Base-by-base conservation (phyloP, 306 rosid species). In the Acmispon strigosus region DNA sequence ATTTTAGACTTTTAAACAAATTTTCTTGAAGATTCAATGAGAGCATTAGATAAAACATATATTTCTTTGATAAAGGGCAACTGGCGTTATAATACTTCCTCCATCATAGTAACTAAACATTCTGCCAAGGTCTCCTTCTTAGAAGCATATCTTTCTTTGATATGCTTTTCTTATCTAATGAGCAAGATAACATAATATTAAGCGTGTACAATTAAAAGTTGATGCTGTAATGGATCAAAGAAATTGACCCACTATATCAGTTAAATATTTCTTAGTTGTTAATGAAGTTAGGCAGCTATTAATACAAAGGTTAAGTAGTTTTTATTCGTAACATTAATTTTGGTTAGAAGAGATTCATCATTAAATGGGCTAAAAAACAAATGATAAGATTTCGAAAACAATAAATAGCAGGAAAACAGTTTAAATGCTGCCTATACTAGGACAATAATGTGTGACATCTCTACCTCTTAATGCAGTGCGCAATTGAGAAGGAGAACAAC, bases 401-500 rank as follows among this genome's bases (percentile, higher is more conserved):
- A 4, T 27, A 27, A 27, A 27, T 27, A 24, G 10, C 52, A 47
- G 20, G 13, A 41, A 62, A 54, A 11, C 36, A n/a, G n/a, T 66
- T 59, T 36, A 56, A 59, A 49, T 19, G 45, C 14, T 67, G n/a
- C 34, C 70, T 69, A 11, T 53, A 42, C 48, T 62, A 6, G 34
- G 14, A 53, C 14, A 22, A 51, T 47, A 67, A 61, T 61, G 53
- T 32, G 24, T 62, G 44, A 34, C 64, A 16, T 48, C 67, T 49
- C 24, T 71, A 18, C 76, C 53, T 72, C 48, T 57, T 72, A 53
- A 75, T 78, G 86, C 89, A 93, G 98, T 20, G 77, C 71, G 39
- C 66, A 36, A 87, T 87, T 78, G 81, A 72, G 27, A 92, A 92
- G 84, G 89, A 89, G 87, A 89, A 93, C 83, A 76, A 90, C 92